Conservation (phyloP, 1,284 basidiomycete species). For the Schizophyllum amplum region DNA sequence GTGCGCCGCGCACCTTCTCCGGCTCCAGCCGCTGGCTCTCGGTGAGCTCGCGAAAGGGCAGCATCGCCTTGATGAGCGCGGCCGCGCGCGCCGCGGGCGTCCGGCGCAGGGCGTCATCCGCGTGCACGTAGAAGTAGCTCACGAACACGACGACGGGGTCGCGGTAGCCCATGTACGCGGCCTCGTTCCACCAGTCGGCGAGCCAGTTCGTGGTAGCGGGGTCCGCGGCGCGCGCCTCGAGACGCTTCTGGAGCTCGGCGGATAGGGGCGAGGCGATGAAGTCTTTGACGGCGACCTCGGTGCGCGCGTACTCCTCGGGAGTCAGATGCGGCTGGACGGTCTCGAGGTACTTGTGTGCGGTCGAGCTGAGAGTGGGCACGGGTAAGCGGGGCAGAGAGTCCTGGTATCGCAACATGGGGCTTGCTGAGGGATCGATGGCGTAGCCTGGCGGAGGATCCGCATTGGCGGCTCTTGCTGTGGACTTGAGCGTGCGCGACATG, state of each 20-base stretch:
- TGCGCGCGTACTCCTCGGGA: conserved; percentile 50
- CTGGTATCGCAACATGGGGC: conserved; percentile 77
- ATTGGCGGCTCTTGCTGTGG: conserved; percentile 1
- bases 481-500: conserved; percentile 1
- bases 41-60: conserved; percentile 76
- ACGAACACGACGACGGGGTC: conserved; percentile 92
- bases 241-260: conserved; percentile 71
- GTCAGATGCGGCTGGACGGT: conserved; percentile 72
- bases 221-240: conserved; percentile 68
- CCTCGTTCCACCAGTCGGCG: conserved; percentile 96
- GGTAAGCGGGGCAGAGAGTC: conserved; percentile 76
- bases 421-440: conserved; percentile 33
- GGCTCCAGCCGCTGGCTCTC: conserved; percentile 85
- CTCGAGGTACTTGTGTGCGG: conserved; percentile 81
- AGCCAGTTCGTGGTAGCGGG: conserved; percentile 75
- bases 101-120: conserved; percentile 53
- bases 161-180: conserved; percentile 78
- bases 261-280: conserved; percentile 71
- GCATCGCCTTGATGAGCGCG: conserved; percentile 72
- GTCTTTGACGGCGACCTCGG: conserved; percentile 51
- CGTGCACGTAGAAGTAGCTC: conserved; percentile 93
- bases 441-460: conserved; percentile 17
- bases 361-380: conserved; percentile 76
- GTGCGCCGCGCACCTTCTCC: conserved; percentile 76
- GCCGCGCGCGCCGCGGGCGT: conserved; percentile 69